Conservation (phyloP, 345 rosid species). For the Aurinia saxatilis region DNA sequence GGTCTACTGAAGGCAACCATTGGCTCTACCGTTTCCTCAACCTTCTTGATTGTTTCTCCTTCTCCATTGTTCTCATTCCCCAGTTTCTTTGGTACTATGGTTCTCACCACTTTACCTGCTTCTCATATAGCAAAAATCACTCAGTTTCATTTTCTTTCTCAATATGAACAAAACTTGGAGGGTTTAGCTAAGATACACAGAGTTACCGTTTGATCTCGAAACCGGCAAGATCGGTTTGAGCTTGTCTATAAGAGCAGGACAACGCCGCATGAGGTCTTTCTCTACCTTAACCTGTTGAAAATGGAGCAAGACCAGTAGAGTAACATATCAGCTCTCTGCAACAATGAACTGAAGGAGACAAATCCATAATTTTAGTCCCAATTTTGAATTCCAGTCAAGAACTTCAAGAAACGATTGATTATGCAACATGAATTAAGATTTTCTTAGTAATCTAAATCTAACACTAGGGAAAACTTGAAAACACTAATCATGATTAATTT, state of each 20-base stretch:
- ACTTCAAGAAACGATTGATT: too few relatives aligned
- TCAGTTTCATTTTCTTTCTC: not conserved
- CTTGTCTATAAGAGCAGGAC: slow-evolving; percentile 19
- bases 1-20: slow-evolving; percentile 52
- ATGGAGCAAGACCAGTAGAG: not conserved
- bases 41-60: not conserved
- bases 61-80: slow-evolving; percentile 11
- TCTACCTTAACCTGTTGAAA: slow-evolving; percentile 1
- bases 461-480: too few relatives aligned
- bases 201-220: slow-evolving; percentile 36
- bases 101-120: slow-evolving; percentile 25
- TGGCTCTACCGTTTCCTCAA: slow-evolving; percentile 37
- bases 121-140: not conserved
- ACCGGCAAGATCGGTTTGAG: slow-evolving; percentile 26
- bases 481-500: too few relatives aligned
- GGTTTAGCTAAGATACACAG: not conserved
- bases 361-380: too few relatives aligned
- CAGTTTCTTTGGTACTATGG: slow-evolving; percentile 37
- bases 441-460: too few relatives aligned
- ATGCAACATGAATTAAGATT: too few relatives aligned
- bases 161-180: not conserved
- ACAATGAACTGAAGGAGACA: too few relatives aligned
- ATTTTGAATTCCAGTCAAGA: too few relatives aligned
- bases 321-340: too few relatives aligned
- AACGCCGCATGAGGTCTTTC: slow-evolving; percentile 17